These are phyloP conservation scores for Suillus tomentosus DNA, from an alignment of 768 basidiomycete genomes.

Conservation along the genomic window DNA sequence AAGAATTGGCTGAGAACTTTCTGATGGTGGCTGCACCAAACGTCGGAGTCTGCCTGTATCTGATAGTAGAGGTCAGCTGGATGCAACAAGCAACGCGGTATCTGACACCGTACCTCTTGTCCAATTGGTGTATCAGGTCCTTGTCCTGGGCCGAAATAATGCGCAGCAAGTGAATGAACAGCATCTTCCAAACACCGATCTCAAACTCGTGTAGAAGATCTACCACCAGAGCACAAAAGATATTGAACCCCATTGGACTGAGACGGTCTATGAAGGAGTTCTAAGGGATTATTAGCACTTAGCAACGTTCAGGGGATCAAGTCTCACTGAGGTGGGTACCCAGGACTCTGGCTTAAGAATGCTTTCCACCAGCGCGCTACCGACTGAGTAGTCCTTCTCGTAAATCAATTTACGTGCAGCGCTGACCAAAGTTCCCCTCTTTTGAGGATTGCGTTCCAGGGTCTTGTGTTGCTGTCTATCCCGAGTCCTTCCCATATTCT, in stretches of 20 bases:
- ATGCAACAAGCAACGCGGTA: no score
- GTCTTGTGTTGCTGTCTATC: conserved; percentile 11
- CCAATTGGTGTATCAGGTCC: not conserved
- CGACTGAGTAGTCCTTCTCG: not conserved
- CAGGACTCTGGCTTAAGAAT: not conserved
- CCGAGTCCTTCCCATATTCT: conserved; percentile 5
- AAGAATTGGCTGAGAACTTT: conserved; percentile 30
- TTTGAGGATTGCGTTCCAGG: conserved; percentile 2
- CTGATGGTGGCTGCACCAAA: conserved; percentile 36
- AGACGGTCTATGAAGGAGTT: conserved; percentile 38
- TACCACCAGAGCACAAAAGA: conserved; percentile 30
- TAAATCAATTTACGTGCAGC: not conserved
- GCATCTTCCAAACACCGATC: conserved; percentile 38
- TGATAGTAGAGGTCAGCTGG: not conserved
- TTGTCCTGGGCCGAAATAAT: conserved; percentile 19
- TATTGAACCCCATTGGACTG: conserved; percentile 20
- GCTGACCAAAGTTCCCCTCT: not conserved
- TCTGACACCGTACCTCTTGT: not conserved
- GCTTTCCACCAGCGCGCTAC: not conserved
- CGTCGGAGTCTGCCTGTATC: conserved; percentile 13
- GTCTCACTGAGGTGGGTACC: not conserved
- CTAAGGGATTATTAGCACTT: conserved; percentile 16
- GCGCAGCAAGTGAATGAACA: conserved; percentile 37
- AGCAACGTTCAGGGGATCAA: no score
- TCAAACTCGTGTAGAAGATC: conserved; percentile 44